phyloP scores from a whole-genome alignment of 208 protist species.

The Angomonas desouzai region DNA sequence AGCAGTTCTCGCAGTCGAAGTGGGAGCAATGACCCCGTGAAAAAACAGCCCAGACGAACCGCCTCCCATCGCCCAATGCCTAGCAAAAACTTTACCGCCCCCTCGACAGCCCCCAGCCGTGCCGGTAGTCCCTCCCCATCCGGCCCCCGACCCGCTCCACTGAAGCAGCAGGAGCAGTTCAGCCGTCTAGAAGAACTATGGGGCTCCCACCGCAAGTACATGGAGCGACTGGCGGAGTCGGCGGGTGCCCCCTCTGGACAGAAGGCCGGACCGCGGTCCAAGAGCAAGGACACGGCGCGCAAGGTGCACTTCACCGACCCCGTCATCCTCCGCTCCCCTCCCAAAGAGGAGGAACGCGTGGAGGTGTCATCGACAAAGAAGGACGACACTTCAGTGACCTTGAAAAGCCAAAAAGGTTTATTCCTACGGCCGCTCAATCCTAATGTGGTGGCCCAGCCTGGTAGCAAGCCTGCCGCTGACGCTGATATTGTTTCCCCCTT shows the following conservation, averaged over 20 bases:
- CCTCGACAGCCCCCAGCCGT: too few relatives aligned
- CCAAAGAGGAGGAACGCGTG: too few relatives aligned
- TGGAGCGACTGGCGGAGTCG: background rate
- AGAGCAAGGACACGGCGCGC: background rate
- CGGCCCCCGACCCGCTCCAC: background rate
- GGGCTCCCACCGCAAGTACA: background rate
- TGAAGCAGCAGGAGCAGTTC: constrained; percentile 4
- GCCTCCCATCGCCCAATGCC: background rate
- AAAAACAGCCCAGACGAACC: background rate
- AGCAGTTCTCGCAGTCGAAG: background rate
- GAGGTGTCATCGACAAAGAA: too few relatives aligned
- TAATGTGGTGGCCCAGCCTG: background rate
- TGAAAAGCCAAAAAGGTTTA: background rate
- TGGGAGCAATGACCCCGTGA: background rate
- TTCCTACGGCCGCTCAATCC: constrained; percentile 1
- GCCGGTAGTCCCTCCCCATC: too few relatives aligned
- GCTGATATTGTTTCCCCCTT: background rate
- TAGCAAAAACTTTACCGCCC: background rate
- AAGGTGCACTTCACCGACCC: constrained; percentile 1
- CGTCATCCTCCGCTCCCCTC: too few relatives aligned
- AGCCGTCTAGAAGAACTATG: background rate
- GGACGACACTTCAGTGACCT: too few relatives aligned
- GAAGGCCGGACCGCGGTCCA: background rate
- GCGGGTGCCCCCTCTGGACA: too few relatives aligned
- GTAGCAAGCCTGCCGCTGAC: background rate